These are phyloP conservation scores for Colletotrichum lindemuthianum DNA, from an alignment of 2,329 filamentous ascomycete species.

Conservation along the genomic window DNA sequence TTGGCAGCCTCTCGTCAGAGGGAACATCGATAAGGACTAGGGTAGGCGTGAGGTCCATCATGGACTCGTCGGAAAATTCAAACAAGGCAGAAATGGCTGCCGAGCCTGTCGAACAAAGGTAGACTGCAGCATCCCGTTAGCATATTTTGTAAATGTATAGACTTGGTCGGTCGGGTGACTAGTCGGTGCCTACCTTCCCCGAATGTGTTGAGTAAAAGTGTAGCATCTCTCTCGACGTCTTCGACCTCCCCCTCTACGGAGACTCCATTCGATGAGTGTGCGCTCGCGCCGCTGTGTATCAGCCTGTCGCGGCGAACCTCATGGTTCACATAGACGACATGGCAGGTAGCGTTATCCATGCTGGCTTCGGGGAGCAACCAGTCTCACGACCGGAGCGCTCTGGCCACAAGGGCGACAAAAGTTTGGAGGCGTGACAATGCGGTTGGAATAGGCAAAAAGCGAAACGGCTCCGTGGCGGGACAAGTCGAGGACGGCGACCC, in stretches of 20 bases:
- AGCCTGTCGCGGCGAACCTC: slow-evolving; percentile 59
- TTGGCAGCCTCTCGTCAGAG: slow-evolving; percentile 57
- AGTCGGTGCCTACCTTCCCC: slow-evolving; percentile 59
- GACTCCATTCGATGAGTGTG: slow-evolving; percentile 38
- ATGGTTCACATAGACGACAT: slow-evolving; percentile 70
- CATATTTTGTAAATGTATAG: neutral
- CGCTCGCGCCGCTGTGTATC: slow-evolving; percentile 45
- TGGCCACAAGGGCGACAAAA: slow-evolving; percentile 51
- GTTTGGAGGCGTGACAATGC: slow-evolving; percentile 21
- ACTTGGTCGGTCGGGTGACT: neutral
- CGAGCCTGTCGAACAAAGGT: slow-evolving; percentile 63
- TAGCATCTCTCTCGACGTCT: slow-evolving; percentile 57
- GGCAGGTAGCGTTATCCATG: slow-evolving; percentile 68
- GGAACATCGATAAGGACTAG: slow-evolving; percentile 68
- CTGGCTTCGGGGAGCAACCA: slow-evolving; percentile 65
- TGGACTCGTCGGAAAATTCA: slow-evolving; percentile 61
- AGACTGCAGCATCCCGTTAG: slow-evolving; percentile 51
- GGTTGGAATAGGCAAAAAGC: neutral
- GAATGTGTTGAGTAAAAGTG: slow-evolving; percentile 63
- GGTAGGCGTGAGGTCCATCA: slow-evolving; percentile 64
- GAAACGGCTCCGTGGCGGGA: slow-evolving; percentile 21
- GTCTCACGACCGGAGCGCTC: slow-evolving; percentile 70
- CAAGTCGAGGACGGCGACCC: slow-evolving; percentile 30
- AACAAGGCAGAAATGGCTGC: slow-evolving; percentile 64
- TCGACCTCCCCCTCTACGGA: slow-evolving; percentile 48